These are phyloP conservation scores for Apiospora saccharicola DNA, from an alignment of 2,329 filamentous ascomycete genomes.

Conservation along the genomic window DNA sequence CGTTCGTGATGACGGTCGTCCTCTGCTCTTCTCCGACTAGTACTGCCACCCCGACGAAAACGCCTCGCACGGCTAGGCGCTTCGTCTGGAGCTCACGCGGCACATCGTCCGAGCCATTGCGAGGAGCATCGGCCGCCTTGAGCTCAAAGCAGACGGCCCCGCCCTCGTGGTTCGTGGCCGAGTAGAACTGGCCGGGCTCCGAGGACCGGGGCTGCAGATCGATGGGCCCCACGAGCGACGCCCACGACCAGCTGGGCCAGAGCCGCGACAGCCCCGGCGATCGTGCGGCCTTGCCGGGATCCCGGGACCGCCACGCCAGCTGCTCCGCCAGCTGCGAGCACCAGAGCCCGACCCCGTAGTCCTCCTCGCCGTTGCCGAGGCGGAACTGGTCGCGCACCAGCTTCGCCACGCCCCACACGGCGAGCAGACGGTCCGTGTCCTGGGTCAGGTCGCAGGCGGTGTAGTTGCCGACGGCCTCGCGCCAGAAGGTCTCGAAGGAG, in stretches of 20 bases:
- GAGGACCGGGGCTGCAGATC: conserved; percentile 28
- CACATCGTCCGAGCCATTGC: background rate
- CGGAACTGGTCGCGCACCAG: conserved; percentile 29
- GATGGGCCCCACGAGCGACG: conserved; percentile 16
- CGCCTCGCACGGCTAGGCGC: background rate
- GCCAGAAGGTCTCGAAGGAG: conserved; percentile 33
- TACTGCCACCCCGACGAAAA: background rate
- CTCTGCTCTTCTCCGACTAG: background rate
- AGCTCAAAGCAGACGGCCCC: background rate
- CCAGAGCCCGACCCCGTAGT: conserved; percentile 33
- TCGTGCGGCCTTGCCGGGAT: background rate
- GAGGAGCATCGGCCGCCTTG: too few species aligned
- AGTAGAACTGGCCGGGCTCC: background rate
- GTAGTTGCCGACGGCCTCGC: conserved; percentile 31
- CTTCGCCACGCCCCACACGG: conserved; percentile 34
- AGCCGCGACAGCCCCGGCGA: background rate
- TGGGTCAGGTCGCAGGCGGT: conserved; percentile 32
- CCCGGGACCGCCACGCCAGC: conserved; percentile 31
- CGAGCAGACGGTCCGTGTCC: conserved; percentile 29
- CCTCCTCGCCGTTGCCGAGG: conserved; percentile 12
- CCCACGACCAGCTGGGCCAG: conserved; percentile 27
- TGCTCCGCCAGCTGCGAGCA: conserved; percentile 30
- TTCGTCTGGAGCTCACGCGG: background rate
- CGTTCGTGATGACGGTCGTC: background rate
- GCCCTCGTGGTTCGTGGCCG: background rate